Percentiles rank a stretch among this genome's conserved stretches.
Evolutionary conservation across 2,329 filamentous ascomycete species (phyloP).

Genomic region (Fusarium illudens): DNA sequence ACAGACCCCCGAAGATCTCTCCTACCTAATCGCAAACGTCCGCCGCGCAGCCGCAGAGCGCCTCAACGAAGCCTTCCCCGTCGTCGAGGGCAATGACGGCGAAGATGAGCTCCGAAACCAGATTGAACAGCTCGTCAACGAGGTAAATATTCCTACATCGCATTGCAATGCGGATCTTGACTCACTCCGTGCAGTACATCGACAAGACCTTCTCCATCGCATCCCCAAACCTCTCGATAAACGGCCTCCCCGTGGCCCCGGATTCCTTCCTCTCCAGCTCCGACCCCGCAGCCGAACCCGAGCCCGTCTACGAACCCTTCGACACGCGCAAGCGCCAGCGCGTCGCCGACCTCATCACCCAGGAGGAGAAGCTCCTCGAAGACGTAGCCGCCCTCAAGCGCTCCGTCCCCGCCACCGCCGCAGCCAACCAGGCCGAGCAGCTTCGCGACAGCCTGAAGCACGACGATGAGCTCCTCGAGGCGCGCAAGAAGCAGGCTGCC

Average conservation of each 20-base stretch:
- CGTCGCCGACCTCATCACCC: conserved; percentile 67
- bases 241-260: conserved; percentile 63
- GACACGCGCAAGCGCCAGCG: conserved; percentile 66
- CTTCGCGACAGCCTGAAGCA: conserved; percentile 51
- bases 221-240: conserved; percentile 68
- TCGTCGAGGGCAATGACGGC: conserved; percentile 58
- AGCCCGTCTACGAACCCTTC: conserved; percentile 64
- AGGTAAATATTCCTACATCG: conserved; percentile 51
- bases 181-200: conserved; percentile 62
- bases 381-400: conserved; percentile 70
- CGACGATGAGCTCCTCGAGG: conserved; percentile 58
- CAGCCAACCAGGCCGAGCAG: conserved; percentile 53
- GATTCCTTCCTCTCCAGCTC: conserved; percentile 48
- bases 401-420: conserved; percentile 57
- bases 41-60: conserved; percentile 72
- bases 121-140: conserved; percentile 67
- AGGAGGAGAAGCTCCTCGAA: conserved; percentile 70
- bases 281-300: conserved; percentile 28
- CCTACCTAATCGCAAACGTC: conserved; percentile 74
- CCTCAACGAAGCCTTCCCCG: conserved; percentile 74
- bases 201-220: conserved; percentile 66
- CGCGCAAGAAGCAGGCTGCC: conserved; percentile 32
- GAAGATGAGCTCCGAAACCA: conserved; percentile 66
- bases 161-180: neutral
- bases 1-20: conserved; percentile 76